Percentiles rank a stretch among this genome's conserved stretches.
phyloP scores from a whole-genome alignment of 169 alveolate species.

The Eimeria sp. region DNA sequence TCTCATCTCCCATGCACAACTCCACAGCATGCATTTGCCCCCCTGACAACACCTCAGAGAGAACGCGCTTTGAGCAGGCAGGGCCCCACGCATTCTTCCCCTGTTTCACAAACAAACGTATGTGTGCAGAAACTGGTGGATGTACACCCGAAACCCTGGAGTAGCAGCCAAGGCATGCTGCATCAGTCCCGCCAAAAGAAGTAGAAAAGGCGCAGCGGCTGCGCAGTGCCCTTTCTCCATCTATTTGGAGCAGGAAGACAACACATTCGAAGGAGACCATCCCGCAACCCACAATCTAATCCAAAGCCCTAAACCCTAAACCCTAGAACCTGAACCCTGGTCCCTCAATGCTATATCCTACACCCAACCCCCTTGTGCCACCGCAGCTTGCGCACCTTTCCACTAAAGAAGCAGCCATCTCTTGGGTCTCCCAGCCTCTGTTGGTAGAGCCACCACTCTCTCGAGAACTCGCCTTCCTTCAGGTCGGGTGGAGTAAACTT shows the following conservation, averaged over 20 bases:
- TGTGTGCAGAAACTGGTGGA: background rate
- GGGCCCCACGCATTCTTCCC: slow-evolving; percentile 76
- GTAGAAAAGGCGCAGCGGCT: background rate
- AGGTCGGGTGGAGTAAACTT: background rate
- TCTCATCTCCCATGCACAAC: slow-evolving; percentile 64
- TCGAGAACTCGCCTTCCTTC: slow-evolving; percentile 52
- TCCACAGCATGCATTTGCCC: slow-evolving; percentile 39
- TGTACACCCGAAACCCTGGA: background rate
- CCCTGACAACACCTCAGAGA: slow-evolving; percentile 46
- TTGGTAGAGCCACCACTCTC: slow-evolving; percentile 72
- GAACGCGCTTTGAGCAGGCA: slow-evolving; percentile 66
- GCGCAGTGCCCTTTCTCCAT: too few species aligned
- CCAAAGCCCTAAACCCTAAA: background rate
- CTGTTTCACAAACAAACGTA: background rate
- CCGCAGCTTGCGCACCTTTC: slow-evolving; percentile 27
- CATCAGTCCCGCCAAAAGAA: background rate
- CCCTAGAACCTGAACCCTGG: background rate
- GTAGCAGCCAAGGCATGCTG: background rate
- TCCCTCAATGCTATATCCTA: background rate
- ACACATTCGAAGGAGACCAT: background rate
- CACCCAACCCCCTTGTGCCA: background rate
- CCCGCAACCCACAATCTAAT: background rate
- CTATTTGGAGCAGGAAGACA: background rate
- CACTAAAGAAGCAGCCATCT: slow-evolving; percentile 63
- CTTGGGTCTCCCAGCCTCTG: slow-evolving; percentile 49